These are phyloP conservation scores for Phaffia tasmanica DNA, from an alignment of 768 basidiomycete species.

Conservation along the genomic window DNA sequence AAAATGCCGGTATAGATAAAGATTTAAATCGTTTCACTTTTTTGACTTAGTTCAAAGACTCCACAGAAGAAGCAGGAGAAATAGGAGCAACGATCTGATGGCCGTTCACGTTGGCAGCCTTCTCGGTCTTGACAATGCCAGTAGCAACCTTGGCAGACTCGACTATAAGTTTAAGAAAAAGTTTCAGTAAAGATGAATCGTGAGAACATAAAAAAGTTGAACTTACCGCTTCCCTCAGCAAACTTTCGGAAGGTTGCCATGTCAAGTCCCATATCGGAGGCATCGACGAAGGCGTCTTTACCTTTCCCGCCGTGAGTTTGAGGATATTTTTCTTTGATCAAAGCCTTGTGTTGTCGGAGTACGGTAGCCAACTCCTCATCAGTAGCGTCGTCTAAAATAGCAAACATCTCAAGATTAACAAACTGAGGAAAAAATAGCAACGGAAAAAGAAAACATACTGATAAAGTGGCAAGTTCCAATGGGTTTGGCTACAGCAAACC, in stretches of 20 bases:
- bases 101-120: no score
- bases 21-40: no score
- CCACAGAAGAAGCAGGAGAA: no score
- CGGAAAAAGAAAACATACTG: conserved; percentile 17
- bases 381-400: conserved; percentile 33
- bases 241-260: conserved; percentile 29
- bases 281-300: conserved; percentile 39
- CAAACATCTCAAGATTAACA: background rate
- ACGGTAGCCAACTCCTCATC: conserved; percentile 35
- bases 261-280: conserved; percentile 37
- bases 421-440: background rate
- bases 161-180: no score
- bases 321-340: conserved; percentile 33
- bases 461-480: conserved; percentile 39
- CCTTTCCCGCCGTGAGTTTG: conserved; percentile 30
- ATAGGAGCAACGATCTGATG: no score
- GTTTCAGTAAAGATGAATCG: no score
- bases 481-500: conserved; percentile 38
- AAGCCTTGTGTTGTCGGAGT: conserved; percentile 37
- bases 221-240: background rate
- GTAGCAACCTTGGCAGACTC: no score
- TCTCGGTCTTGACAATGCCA: no score
- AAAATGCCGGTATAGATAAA: no score
- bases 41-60: no score
- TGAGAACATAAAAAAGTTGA: no score